These are phyloP conservation scores for Ceratonia siliqua DNA, from an alignment of 306 rosid species.

Conservation along the genomic window DNA sequence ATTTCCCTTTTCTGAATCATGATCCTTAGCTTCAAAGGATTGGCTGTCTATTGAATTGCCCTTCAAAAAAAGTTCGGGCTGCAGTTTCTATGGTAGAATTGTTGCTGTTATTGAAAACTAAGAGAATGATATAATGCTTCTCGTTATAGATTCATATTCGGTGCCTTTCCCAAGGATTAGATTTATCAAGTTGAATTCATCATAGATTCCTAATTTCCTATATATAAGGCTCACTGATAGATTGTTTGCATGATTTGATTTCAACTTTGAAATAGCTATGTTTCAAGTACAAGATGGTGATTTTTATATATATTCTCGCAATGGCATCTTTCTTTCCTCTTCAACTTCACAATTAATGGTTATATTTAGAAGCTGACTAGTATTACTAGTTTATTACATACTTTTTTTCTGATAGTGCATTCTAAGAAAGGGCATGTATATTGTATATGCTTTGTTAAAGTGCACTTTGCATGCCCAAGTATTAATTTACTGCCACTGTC, in stretches of 20 bases:
- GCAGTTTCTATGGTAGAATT: not conserved
- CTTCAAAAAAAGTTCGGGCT: not conserved
- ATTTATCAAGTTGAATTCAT: not conserved
- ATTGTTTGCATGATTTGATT: not conserved
- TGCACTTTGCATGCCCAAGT: constrained; percentile 8
- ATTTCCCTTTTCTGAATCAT: constrained; percentile 27
- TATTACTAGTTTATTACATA: not conserved
- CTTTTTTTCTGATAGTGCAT: not conserved
- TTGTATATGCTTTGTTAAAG: constrained; percentile 2
- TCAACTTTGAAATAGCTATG: not conserved
- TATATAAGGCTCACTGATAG: not conserved
- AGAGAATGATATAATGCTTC: not conserved
- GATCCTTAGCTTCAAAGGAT: constrained; percentile 20
- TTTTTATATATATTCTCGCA: not conserved
- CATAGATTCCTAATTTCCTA: too few relatives aligned
- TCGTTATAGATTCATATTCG: constrained; percentile 1
- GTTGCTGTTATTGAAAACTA: constrained; percentile 15
- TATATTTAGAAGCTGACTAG: not conserved
- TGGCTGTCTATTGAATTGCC: not conserved
- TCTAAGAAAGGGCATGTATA: not conserved
- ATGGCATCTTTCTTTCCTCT: not conserved
- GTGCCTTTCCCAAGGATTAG: not conserved
- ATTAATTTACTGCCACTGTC: not conserved
- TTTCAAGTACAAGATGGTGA: not conserved
- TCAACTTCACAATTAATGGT: not conserved